Conservation (phyloP, 805 yeast genomes). For the Metschnikowia kunwiensis region DNA sequence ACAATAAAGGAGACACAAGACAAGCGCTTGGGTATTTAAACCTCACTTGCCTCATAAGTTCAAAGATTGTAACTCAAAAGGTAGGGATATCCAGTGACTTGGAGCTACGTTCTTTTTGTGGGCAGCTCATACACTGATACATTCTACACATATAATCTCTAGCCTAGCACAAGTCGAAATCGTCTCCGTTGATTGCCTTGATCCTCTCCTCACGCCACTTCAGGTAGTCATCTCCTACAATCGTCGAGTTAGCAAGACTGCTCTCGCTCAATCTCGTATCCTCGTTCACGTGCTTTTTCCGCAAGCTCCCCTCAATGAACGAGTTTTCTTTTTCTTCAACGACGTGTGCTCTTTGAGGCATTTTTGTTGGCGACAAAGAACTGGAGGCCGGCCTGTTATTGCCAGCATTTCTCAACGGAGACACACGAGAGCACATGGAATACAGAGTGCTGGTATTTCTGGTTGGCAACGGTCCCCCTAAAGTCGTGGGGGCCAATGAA, state of each 20-base stretch:
- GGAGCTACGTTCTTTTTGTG: too few species aligned
- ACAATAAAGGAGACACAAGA: too few species aligned
- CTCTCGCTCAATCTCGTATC: slow-evolving; percentile 17
- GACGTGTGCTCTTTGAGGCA: background rate
- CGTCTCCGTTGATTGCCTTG: slow-evolving; percentile 15
- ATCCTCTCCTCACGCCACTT: slow-evolving; percentile 40
- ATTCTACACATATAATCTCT: too few species aligned
- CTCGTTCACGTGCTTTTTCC: too few species aligned
- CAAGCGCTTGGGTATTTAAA: too few species aligned
- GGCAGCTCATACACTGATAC: too few species aligned
- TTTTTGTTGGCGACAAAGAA: slow-evolving; percentile 1
- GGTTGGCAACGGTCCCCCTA: background rate
- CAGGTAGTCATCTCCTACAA: slow-evolving; percentile 40
- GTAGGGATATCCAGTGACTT: too few species aligned
- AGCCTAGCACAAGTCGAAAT: slow-evolving; percentile 3
- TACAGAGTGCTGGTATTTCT: slow-evolving; percentile 14
- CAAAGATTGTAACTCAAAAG: too few species aligned
- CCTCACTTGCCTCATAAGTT: too few species aligned
- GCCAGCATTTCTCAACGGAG: slow-evolving; percentile 12
- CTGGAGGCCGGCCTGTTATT: background rate
- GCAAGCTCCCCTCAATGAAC: background rate
- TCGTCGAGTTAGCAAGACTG: slow-evolving; percentile 36
- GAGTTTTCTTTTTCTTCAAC: slow-evolving; percentile 16
- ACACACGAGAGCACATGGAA: slow-evolving; percentile 18
- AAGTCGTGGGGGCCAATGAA: slow-evolving; percentile 2